Percentiles rank a stretch among this genome's conserved stretches.
These are phyloP conservation scores for Pythium pyrilobum DNA, from an alignment of 352 stramenopile genomes.

Conservation along the genomic window DNA sequence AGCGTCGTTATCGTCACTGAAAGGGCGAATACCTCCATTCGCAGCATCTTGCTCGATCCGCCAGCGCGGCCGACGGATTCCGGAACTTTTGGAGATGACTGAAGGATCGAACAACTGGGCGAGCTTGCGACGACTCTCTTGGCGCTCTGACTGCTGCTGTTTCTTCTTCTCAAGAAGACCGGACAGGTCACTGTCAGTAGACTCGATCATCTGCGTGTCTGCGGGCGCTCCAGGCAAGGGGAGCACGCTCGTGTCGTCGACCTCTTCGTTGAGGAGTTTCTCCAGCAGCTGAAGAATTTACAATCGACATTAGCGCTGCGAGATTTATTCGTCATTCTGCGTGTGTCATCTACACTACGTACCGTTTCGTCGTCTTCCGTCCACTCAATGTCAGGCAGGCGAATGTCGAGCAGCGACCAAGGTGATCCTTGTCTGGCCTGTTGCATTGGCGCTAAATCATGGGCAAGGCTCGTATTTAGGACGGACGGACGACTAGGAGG, in stretches of 20 bases:
- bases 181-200: neutral
- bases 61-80: conserved; percentile 42
- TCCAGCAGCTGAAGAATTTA: neutral
- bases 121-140: conserved; percentile 37
- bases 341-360: too few species aligned
- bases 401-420: conserved; percentile 8
- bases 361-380: conserved; percentile 55
- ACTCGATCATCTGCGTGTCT: neutral
- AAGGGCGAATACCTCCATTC: conserved; percentile 25
- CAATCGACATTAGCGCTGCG: too few species aligned
- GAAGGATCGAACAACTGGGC: conserved; percentile 32
- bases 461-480: too few species aligned
- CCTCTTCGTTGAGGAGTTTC: neutral
- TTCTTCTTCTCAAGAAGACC: neutral
- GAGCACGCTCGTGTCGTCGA: neutral
- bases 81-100: neutral
- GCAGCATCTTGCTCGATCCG: conserved; percentile 33
- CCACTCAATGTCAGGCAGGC: conserved; percentile 44
- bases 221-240: neutral
- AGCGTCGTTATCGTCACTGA: conserved; percentile 14
- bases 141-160: conserved; percentile 25
- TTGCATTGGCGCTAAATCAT: too few species aligned
- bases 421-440: neutral
- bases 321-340: too few species aligned
- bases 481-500: too few species aligned